Evolutionary conservation across 169 alveolate genomes (phyloP).

Genomic region (Plasmodium cynomolgi): DNA sequence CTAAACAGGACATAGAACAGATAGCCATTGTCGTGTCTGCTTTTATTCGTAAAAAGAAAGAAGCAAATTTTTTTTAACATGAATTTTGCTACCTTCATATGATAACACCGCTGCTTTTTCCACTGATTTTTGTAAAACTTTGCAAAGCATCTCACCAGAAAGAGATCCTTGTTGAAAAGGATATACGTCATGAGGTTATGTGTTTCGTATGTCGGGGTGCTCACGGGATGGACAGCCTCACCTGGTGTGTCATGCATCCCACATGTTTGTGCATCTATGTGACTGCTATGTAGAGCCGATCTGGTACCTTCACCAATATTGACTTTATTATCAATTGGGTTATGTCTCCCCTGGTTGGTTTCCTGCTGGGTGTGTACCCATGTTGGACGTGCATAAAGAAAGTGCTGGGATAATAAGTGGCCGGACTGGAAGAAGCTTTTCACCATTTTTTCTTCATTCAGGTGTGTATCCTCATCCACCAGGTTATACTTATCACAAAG

Average conservation of each 20-base stretch:
- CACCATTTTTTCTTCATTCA: conserved; percentile 25
- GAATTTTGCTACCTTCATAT: background rate
- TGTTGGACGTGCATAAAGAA: background rate
- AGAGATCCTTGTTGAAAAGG: conserved; percentile 27
- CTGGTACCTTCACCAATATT: background rate
- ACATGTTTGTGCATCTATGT: background rate
- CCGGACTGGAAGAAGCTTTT: background rate
- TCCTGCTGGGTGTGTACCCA: background rate
- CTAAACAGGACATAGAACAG: conserved; percentile 45
- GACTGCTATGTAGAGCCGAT: background rate
- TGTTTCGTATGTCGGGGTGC: background rate
- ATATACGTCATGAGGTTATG: background rate
- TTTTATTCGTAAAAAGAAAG: conserved; percentile 12
- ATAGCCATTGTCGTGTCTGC: background rate
- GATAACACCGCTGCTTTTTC: background rate
- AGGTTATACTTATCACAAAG: background rate
- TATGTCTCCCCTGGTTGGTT: background rate
- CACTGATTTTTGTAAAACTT: conserved; percentile 27
- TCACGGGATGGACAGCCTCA: background rate
- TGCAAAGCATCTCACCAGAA: background rate
- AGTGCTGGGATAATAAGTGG: background rate
- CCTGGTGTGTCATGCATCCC: background rate
- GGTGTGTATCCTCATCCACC: background rate
- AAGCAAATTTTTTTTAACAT: conserved; percentile 14
- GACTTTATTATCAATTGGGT: background rate